A percentile compares a stretch with the other conserved stretches of the same genome.
phyloP scores from a whole-genome alignment of 2,329 filamentous ascomycete genomes.

The Nannizziopsis barbatae region DNA sequence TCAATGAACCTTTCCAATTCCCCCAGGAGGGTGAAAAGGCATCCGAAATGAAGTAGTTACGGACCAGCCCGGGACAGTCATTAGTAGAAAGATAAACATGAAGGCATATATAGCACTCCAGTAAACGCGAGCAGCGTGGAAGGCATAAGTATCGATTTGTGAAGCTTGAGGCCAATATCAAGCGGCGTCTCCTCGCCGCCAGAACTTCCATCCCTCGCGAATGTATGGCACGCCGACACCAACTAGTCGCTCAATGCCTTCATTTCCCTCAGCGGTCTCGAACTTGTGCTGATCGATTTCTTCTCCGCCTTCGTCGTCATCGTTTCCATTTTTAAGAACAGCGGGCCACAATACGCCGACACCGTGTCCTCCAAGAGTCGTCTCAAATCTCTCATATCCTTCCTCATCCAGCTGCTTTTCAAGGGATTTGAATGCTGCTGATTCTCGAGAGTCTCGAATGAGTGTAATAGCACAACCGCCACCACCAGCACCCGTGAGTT shows the following conservation, averaged over 20 bases:
- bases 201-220: slow-evolving; percentile 76
- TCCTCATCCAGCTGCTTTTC: slow-evolving; percentile 55
- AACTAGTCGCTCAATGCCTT: slow-evolving; percentile 77
- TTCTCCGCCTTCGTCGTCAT: slow-evolving; percentile 66
- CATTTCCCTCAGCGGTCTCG: slow-evolving; percentile 68
- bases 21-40: not conserved
- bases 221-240: slow-evolving; percentile 62
- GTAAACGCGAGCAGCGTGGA: too few species aligned
- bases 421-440: slow-evolving; percentile 49
- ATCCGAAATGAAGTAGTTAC: not conserved
- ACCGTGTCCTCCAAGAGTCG: slow-evolving; percentile 82
- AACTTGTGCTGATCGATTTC: slow-evolving; percentile 89
- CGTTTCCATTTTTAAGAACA: slow-evolving; percentile 68
- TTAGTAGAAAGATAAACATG: slow-evolving; percentile 5
- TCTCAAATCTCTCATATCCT: slow-evolving; percentile 75
- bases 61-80: slow-evolving; percentile 5
- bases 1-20: too few species aligned
- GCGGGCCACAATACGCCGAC: slow-evolving; percentile 92
- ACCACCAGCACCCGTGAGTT: slow-evolving; percentile 88
- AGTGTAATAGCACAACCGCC: slow-evolving; percentile 93
- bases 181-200: slow-evolving; percentile 41
- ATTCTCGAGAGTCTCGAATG: slow-evolving; percentile 54
- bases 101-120: too few species aligned
- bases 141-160: not conserved
- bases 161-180: not conserved